Conservation (phyloP, 192 early-diverging fungal species). For the Coemansia javaensis region DNA sequence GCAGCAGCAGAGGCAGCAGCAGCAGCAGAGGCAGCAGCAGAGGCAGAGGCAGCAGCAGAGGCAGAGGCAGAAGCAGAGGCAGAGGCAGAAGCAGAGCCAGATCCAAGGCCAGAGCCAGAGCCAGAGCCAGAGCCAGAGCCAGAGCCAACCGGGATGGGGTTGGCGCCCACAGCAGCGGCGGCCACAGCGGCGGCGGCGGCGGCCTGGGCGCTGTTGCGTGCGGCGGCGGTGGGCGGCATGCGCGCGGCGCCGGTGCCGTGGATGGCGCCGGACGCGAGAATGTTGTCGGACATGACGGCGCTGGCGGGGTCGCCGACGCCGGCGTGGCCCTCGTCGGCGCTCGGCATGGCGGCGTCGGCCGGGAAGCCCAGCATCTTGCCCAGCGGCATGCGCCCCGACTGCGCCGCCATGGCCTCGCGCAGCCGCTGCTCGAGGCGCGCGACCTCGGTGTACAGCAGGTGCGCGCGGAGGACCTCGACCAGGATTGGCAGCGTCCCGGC, state of each 20-base stretch:
- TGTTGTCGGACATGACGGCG: conserved; percentile 31
- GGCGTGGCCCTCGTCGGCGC: conserved; percentile 18
- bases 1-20: no score
- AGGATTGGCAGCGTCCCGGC: conserved; percentile 81
- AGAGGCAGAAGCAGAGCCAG: no score
- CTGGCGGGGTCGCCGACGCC: conserved; percentile 42
- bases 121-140: no score
- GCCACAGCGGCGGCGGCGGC: conserved; percentile 38
- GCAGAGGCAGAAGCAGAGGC: no score
- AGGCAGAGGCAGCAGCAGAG: no score
- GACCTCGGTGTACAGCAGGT: conserved; percentile 35
- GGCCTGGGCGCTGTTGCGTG: conserved; percentile 35
- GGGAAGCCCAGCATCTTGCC: conserved; percentile 37
- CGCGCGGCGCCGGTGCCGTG: conserved; percentile 30
- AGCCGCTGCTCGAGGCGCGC: conserved; percentile 41
- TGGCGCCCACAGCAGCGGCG: conserved; percentile 19
- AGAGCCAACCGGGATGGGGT: conserved; percentile 22
- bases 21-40: no score
- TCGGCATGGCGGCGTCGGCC: conserved; percentile 6
- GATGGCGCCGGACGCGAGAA: conserved; percentile 43
- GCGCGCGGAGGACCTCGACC: conserved; percentile 65
- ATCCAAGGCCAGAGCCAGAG: no score
- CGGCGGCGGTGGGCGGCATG: conserved; percentile 16
- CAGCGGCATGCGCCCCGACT: conserved; percentile 15
- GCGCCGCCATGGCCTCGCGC: conserved; percentile 29